phyloP scores from a whole-genome alignment of 1,284 basidiomycete genomes.

The Trametes sp. region DNA sequence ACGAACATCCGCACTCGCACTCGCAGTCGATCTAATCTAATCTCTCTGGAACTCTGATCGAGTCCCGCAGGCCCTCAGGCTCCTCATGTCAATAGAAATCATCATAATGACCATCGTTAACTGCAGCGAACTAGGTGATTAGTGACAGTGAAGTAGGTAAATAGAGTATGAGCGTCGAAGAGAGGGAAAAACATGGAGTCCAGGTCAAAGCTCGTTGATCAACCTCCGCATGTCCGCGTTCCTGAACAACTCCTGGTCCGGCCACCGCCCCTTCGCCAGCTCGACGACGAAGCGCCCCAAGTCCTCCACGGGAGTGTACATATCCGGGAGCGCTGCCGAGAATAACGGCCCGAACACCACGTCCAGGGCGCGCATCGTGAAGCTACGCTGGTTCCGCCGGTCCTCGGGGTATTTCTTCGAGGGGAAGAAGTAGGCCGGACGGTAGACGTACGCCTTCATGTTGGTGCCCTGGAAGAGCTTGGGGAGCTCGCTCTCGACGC shows the following conservation, averaged over 20 bases:
- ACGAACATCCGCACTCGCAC: too few relatives aligned
- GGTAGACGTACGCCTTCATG: constrained; percentile 37
- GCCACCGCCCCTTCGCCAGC: constrained; percentile 43
- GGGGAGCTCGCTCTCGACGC: constrained; percentile 40
- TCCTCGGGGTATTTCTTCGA: constrained; percentile 40
- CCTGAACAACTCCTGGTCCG: constrained; percentile 34
- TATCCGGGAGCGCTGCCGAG: constrained; percentile 25
- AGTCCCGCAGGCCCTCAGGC: too few relatives aligned
- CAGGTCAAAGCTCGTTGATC: constrained; percentile 23
- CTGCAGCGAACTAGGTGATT: too few relatives aligned
- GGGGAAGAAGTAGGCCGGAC: constrained; percentile 45
- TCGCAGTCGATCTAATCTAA: too few relatives aligned
- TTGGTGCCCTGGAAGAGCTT: constrained; percentile 33
- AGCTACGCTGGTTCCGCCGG: constrained; percentile 39
- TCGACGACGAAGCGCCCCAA: constrained; percentile 39
- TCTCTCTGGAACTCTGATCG: too few relatives aligned
- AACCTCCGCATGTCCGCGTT: constrained; percentile 38
- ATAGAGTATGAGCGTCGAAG: too few relatives aligned
- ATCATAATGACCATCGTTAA: too few relatives aligned
- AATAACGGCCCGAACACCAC: constrained; percentile 24
- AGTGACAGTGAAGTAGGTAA: too few relatives aligned
- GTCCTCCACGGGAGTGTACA: constrained; percentile 35
- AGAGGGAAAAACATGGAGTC: neutral
- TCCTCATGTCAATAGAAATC: too few relatives aligned
- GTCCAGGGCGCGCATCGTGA: constrained; percentile 26